phyloP scores from a whole-genome alignment of 495 filamentous ascomycete genomes.

The Glonium stellatum region DNA sequence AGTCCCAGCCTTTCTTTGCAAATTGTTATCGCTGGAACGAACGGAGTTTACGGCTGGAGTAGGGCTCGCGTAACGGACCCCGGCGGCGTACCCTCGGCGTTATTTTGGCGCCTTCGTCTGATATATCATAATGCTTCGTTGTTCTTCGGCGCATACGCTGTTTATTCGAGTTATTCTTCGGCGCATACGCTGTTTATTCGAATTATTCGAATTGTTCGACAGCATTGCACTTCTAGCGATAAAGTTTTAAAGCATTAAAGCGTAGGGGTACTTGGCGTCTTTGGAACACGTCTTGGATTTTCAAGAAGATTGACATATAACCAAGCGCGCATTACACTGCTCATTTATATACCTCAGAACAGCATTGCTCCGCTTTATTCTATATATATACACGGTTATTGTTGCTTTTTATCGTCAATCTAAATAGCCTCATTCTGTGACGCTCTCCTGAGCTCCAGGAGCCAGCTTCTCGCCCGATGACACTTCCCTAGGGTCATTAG shows the following conservation, averaged over 20 bases:
- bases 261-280: constrained; percentile 4
- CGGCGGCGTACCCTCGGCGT: not conserved
- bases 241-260: too few species aligned
- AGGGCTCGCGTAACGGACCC: not conserved
- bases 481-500: constrained; percentile 21
- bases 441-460: constrained; percentile 18
- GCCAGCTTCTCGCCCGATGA: constrained; percentile 15
- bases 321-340: constrained; percentile 6
- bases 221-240: constrained; percentile 21
- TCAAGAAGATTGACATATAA: not conserved
- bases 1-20: not conserved
- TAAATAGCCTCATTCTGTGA: constrained; percentile 28
- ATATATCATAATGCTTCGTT: not conserved
- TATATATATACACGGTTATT: not conserved
- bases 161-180: not conserved
- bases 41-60: not conserved
- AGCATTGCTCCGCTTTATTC: constrained; percentile 4
- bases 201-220: constrained; percentile 1
- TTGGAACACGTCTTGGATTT: not conserved
- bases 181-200: not conserved
- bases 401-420: not conserved
- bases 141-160: not conserved
- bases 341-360: constrained; percentile 9
- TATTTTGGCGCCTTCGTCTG: too few species aligned
- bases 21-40: not conserved